These are phyloP conservation scores for Botrytis medusae DNA, from an alignment of 2,329 filamentous ascomycete species.

Conservation along the genomic window DNA sequence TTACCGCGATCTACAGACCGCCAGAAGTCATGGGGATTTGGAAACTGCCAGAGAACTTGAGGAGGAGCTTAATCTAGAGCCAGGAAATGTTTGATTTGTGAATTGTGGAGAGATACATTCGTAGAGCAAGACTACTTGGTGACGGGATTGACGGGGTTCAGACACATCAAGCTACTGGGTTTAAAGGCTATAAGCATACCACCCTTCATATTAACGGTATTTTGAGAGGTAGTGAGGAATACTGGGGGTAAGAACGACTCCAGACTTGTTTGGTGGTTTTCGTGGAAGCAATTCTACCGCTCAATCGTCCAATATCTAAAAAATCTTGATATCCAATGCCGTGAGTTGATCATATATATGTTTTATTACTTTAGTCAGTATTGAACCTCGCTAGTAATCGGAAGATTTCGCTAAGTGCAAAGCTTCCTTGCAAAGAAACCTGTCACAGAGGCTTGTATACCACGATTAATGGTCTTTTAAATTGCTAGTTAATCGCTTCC, in stretches of 20 bases:
- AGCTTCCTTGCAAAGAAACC: accelerated
- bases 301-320: neutral
- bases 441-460: neutral
- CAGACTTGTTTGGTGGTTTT: too few species aligned
- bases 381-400: accelerated
- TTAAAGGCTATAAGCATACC: neutral
- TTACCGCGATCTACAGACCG: too few species aligned
- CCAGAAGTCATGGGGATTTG: neutral
- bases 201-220: neutral
- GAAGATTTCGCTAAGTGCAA: neutral
- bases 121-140: neutral
- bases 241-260: neutral
- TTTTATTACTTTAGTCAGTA: neutral
- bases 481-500: accelerated
- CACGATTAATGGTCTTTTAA: neutral
- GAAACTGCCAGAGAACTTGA: neutral
- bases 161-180: too few species aligned
- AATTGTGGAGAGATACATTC: neutral
- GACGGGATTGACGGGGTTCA: accelerated
- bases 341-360: neutral
- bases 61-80: neutral
- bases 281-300: neutral
- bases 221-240: neutral
- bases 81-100: neutral
- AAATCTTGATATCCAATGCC: neutral